Percentiles rank a stretch among this genome's conserved stretches.
Evolutionary conservation across 2,329 filamentous ascomycete species (phyloP).

Genomic region (Colletotrichum tabaci): DNA sequence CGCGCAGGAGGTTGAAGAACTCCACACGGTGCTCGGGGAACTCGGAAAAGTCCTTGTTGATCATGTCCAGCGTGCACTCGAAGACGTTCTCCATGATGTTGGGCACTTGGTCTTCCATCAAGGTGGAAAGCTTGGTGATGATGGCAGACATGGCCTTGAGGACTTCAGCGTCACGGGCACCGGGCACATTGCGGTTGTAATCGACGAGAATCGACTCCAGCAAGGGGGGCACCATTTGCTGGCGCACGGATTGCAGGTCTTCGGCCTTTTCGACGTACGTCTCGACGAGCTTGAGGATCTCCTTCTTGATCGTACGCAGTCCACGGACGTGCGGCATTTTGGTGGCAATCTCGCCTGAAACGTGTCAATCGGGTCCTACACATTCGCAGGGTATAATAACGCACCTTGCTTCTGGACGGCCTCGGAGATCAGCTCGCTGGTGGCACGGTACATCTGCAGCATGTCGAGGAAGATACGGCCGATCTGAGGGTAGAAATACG

Average conservation of each 20-base stretch:
- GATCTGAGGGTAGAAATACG: constrained; percentile 98
- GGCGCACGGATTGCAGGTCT: constrained; percentile 92
- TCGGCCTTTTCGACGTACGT: constrained; percentile 99
- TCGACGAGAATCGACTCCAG: constrained; percentile 94
- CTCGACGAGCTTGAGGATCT: constrained; percentile 98
- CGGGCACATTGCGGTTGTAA: constrained; percentile 96
- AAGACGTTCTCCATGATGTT: constrained; percentile 99
- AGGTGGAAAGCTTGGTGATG: constrained; percentile 92
- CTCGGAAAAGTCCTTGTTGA: constrained; percentile 99
- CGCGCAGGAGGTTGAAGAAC: constrained; percentile 96
- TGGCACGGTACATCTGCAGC: constrained; percentile 98
- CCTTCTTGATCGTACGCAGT: constrained; percentile 98
- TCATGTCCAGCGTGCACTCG: constrained; percentile 98
- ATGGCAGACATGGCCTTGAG: constrained; percentile 98
- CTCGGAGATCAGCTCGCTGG: constrained; percentile 96
- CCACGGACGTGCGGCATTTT: constrained; percentile 98
- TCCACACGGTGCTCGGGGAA: constrained; percentile 99
- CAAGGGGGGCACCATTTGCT: constrained; percentile 95
- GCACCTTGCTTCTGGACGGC: constrained; percentile 68
- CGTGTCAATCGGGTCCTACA: constrained; percentile 1
- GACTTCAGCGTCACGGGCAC: constrained; percentile 96
- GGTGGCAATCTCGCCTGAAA: constrained; percentile 87
- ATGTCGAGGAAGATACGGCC: constrained; percentile 98
- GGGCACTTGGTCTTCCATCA: constrained; percentile 99
- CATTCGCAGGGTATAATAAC: not conserved